Evolutionary conservation across 345 rosid genomes (phyloP).

Genomic region (Linum trigynum): DNA sequence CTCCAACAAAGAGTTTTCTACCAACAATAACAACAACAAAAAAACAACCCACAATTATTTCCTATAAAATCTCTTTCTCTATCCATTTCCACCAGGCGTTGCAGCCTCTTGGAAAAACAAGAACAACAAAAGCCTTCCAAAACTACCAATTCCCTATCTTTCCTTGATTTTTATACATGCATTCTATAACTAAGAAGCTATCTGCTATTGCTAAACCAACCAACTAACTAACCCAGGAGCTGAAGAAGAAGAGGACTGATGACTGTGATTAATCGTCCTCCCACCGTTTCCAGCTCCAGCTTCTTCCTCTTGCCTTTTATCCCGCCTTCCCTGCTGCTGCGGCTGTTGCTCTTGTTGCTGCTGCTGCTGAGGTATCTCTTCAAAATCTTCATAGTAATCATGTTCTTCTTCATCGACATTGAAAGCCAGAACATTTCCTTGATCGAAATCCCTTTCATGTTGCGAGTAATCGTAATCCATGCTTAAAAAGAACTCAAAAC

Average conservation of each 20-base stretch:
- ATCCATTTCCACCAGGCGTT: not conserved
- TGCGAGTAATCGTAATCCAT: conserved; percentile 3
- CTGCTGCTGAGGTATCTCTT: not conserved
- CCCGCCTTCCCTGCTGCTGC: not conserved
- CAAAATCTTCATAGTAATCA: not conserved
- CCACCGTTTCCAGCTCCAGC: conserved; percentile 3
- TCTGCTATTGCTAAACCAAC: not conserved
- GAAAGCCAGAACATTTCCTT: not conserved
- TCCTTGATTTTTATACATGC: not conserved
- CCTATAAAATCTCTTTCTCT: not conserved
- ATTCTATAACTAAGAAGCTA: not conserved
- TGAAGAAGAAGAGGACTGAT: conserved; percentile 12
- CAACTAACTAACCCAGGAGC: conserved; percentile 24
- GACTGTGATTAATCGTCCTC: conserved; percentile 5
- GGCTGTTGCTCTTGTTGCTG: conserved; percentile 5
- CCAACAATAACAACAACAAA: conserved; percentile 11
- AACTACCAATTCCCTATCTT: no score
- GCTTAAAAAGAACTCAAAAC: not conserved
- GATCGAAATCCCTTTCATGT: not conserved
- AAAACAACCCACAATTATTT: conserved; percentile 11
- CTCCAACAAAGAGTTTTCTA: conserved; percentile 31
- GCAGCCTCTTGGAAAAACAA: not conserved
- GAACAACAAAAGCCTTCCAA: not conserved
- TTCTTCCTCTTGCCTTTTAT: not conserved
- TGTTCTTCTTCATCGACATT: not conserved